Base-by-base conservation (phyloP, 2,329 filamentous ascomycete species). In the Cercospora canescens region DNA sequence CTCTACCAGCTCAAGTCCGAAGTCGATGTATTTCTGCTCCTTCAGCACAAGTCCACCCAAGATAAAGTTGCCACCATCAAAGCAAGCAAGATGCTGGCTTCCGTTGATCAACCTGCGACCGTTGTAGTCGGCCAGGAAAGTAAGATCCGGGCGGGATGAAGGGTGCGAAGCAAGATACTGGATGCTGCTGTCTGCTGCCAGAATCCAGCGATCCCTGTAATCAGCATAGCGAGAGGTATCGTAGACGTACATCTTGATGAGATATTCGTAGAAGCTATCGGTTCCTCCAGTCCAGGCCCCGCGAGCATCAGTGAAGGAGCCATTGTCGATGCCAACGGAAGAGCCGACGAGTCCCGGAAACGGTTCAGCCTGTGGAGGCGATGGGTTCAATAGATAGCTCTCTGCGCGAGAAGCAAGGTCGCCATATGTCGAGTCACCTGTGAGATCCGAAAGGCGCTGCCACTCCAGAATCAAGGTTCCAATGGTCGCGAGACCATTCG, bases 221-320 rank as follows among this genome's bases (percentile, higher is more conserved):
- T 77, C 67, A 1, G 74, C 78, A 73, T 91, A 96, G 2, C 87
- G 84, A 8, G 77, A 72, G 0, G 87, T 83, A 75, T 94, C 90
- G 76, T 96, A 96, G 61, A 94, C 79, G 73, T 89, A 96, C 91
- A 95, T 94, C 82, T 96, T 96, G 78, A 96, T 89, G 34, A 96
- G 86, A 74, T 96, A 96, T 79, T 96, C 92, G 80, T 96, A 96
- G 80, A 89, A 96, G 56, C 88, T 92, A 77, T 96, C 92, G 28
- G 86, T 86, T 11, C 91, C 90, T 59, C 90, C 92, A 39, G 87
- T 85, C 62, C 92, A 96, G 54, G 91, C 90, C 60, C 93, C 92
- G 1, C 70, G 73, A 24, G 84, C 85, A 74, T 94, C 87, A 16
- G 85, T 71, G 71, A 96, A 94, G 6, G 81, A 73, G 28, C 92